A percentile compares a stretch with the other conserved stretches of the same genome.
These are phyloP conservation scores for Fennellomyces sp. DNA, from an alignment of 371 early-diverging fungal species.

Conservation along the genomic window DNA sequence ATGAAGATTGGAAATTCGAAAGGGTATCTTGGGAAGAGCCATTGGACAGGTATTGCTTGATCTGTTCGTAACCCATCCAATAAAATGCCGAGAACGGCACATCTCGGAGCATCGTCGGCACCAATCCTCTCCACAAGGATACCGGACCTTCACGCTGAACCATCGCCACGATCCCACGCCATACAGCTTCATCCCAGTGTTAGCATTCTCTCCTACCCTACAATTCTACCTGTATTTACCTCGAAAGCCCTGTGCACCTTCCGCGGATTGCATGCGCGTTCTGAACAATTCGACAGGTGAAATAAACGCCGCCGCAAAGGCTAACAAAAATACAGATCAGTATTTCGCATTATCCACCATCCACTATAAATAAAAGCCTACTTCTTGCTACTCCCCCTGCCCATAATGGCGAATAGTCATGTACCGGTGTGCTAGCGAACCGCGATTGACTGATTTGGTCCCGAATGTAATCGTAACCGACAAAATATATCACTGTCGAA, in stretches of 20 bases:
- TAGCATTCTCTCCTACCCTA: not conserved
- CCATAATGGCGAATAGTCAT: slow-evolving; percentile 67
- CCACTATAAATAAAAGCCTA: slow-evolving; percentile 25
- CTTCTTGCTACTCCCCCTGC: slow-evolving; percentile 88
- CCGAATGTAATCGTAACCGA: slow-evolving; percentile 90
- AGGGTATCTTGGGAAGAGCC: slow-evolving; percentile 15
- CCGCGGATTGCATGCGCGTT: slow-evolving; percentile 86
- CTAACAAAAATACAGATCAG: slow-evolving; percentile 29
- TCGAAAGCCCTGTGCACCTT: slow-evolving; percentile 54
- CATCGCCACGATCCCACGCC: slow-evolving; percentile 67
- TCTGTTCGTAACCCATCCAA: slow-evolving; percentile 91
- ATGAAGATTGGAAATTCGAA: slow-evolving; percentile 61
- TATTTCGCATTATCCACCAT: not conserved
- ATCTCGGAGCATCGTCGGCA: slow-evolving; percentile 53
- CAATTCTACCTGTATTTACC: slow-evolving; percentile 12
- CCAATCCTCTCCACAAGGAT: slow-evolving; percentile 79
- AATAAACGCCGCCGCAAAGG: slow-evolving; percentile 77
- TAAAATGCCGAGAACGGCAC: slow-evolving; percentile 76
- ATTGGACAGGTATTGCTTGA: slow-evolving; percentile 34
- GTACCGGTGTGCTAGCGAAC: slow-evolving; percentile 27
- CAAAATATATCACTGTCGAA: slow-evolving; percentile 92
- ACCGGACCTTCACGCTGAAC: slow-evolving; percentile 61
- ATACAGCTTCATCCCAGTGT: slow-evolving; percentile 36
- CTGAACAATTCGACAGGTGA: slow-evolving; percentile 93
- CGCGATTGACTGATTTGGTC: slow-evolving; percentile 39